A percentile compares a stretch with the other conserved stretches of the same genome.
These are phyloP conservation scores for Fragilaria crotonensis DNA, from an alignment of 108 stramenopile species.

Conservation along the genomic window DNA sequence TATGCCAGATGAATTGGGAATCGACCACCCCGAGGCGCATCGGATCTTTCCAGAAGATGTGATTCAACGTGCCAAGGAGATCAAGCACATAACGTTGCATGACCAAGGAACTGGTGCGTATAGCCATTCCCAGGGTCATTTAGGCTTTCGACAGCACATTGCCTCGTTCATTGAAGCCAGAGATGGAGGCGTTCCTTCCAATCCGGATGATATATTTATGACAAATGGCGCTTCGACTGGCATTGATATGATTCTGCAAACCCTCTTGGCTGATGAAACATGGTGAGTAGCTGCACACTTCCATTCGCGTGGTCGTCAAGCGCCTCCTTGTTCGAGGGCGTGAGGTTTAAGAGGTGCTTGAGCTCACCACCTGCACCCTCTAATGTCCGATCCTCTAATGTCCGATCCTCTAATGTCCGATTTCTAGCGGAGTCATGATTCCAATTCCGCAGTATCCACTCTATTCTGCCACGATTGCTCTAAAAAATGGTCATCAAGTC, in stretches of 20 bases:
- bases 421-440: slow-evolving; percentile 87
- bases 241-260: slow-evolving; percentile 73
- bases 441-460: slow-evolving; percentile 98
- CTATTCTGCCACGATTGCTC: slow-evolving; percentile 85
- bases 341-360: no score
- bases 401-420: no score
- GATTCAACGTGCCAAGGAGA: slow-evolving; percentile 55
- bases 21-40: slow-evolving; percentile 44
- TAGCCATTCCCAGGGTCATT: slow-evolving; percentile 78
- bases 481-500: slow-evolving; percentile 79
- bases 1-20: slow-evolving; percentile 64
- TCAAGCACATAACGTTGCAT: no score
- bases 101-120: slow-evolving; percentile 91
- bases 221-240: slow-evolving; percentile 94
- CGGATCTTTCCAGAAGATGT: slow-evolving; percentile 61
- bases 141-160: slow-evolving; percentile 66
- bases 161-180: slow-evolving; percentile 77
- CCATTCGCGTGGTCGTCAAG: no score
- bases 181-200: slow-evolving; percentile 49
- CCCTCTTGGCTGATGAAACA: slow-evolving; percentile 46
- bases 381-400: no score
- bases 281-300: no score
- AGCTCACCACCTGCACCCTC: no score
- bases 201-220: slow-evolving; percentile 86
- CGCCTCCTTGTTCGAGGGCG: no score